These are phyloP conservation scores for Soucietia sequanensis DNA, from an alignment of 805 yeast species.

Conservation along the genomic window DNA sequence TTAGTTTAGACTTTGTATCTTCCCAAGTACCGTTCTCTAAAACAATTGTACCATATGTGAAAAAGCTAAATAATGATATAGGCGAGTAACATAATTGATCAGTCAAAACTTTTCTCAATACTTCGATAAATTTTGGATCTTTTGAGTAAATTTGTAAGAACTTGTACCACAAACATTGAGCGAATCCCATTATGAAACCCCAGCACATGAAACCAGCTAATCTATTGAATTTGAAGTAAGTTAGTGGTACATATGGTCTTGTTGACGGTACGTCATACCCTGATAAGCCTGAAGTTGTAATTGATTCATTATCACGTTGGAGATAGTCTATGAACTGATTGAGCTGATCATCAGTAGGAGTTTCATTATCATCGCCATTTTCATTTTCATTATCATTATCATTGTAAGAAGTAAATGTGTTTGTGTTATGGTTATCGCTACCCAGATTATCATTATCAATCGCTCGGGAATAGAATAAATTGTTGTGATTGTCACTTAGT, in stretches of 20 bases:
- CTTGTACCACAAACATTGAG: slow-evolving; percentile 87
- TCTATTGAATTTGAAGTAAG: slow-evolving; percentile 62
- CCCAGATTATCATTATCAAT: slow-evolving; percentile 13
- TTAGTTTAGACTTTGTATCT: slow-evolving; percentile 63
- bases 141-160: slow-evolving; percentile 78
- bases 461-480: no score
- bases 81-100: slow-evolving; percentile 94
- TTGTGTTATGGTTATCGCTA: slow-evolving; percentile 15
- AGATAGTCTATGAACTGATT: slow-evolving; percentile 32
- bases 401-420: background rate
- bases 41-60: slow-evolving; percentile 78
- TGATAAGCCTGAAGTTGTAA: background rate
- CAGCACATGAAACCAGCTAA: slow-evolving; percentile 78
- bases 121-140: slow-evolving; percentile 82
- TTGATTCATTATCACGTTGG: slow-evolving; percentile 19
- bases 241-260: slow-evolving; percentile 20
- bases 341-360: slow-evolving; percentile 18
- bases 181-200: slow-evolving; percentile 82
- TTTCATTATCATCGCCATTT: slow-evolving; percentile 9
- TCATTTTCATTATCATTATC: background rate
- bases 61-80: slow-evolving; percentile 72
- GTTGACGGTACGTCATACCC: background rate
- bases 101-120: slow-evolving; percentile 79
- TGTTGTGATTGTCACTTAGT: slow-evolving; percentile 9
- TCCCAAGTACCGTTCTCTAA: slow-evolving; percentile 71